These are phyloP conservation scores for Ambrosia hybrid DNA, from an alignment of 140 eudicot species.

Conservation along the genomic window DNA sequence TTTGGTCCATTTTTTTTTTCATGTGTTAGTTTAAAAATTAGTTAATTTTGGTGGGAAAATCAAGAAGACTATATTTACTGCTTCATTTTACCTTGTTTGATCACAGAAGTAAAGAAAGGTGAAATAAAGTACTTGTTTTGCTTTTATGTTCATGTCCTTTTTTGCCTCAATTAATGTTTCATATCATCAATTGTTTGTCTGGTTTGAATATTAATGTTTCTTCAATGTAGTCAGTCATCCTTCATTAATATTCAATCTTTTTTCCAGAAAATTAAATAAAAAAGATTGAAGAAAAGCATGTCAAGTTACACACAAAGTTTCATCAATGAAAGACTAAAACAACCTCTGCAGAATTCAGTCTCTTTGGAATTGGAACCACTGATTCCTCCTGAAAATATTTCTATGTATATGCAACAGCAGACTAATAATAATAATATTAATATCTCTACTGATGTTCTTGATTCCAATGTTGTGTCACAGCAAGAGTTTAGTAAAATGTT, in stretches of 20 bases:
- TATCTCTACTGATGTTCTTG: constrained; percentile 21
- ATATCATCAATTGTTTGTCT: constrained; percentile 17
- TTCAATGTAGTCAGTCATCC: neutral
- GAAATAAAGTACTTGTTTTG: constrained; percentile 29
- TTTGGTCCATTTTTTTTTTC: neutral
- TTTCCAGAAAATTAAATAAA: constrained; percentile 5
- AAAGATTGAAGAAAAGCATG: constrained; percentile 7
- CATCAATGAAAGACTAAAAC: constrained; percentile 3
- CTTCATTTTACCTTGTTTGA: constrained; percentile 28
- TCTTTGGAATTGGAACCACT: constrained; percentile 38
- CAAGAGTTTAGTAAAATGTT: constrained; percentile 59
- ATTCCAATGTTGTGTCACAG: constrained; percentile 45
- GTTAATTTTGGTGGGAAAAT: neutral
- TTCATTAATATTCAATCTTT: constrained; percentile 21
- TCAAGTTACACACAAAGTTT: neutral
- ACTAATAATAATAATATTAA: no score
- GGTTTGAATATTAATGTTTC: neutral
- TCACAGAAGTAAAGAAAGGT: constrained; percentile 19
- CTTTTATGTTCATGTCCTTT: constrained; percentile 35
- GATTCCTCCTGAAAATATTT: constrained; percentile 35
- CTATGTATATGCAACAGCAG: constrained; percentile 54
- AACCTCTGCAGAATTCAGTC: neutral
- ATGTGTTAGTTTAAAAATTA: neutral
- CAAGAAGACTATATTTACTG: neutral
- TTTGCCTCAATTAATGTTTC: constrained; percentile 14